Evolutionary conservation across 2,329 filamentous ascomycete genomes (phyloP), one percentile per base, ranked within the genome.

Genomic region (Xylaria sp.): DNA sequence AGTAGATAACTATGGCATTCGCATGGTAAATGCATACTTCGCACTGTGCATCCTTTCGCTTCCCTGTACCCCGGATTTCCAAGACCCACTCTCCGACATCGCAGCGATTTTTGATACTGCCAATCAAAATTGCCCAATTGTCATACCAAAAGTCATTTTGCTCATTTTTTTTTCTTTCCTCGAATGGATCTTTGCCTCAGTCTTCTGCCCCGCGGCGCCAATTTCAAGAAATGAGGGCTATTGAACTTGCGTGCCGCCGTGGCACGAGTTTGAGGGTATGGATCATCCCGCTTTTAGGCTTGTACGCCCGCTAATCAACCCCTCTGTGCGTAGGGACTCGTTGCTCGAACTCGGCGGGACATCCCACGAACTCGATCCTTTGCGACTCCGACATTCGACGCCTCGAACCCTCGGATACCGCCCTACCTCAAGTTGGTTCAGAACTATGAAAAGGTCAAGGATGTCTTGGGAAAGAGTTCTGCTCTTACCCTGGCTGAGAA

Each of bases 401-500:
- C 41, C 24, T 63, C 67, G 44, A 71, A 71, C 49, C 66, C 82
- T 22, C 83, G 86, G 61, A 86, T 83, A 62, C 87, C 87, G 45
- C 87, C 87, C 17, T 91, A 91, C 70, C 73, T 80, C 18, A 89
- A 86, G 72, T 83, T 90, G 44, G 74, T 86, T 55, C 76, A 76
- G 56, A 84, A 81, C 53, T 81, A 90, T 52, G 76, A 80, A 52
- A 75, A 85, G 68, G 87, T 89, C 42, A 78, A 78, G 55, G 54
- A 66, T 45, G 79, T 89, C 2, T 77, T 90, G 11, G 82, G 66
- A 17, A 62, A 56, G 57, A 82, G 45, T 76, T 81, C 24, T 73
- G 80, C 67, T 51, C 84, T 99, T 55, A 97, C 93, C 2, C 84
- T 99, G 52, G 92, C 94, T 60, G 94, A 99, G 77, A 99, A 99